Conservation (phyloP, 805 yeast species). For the Candida berthetii region DNA sequence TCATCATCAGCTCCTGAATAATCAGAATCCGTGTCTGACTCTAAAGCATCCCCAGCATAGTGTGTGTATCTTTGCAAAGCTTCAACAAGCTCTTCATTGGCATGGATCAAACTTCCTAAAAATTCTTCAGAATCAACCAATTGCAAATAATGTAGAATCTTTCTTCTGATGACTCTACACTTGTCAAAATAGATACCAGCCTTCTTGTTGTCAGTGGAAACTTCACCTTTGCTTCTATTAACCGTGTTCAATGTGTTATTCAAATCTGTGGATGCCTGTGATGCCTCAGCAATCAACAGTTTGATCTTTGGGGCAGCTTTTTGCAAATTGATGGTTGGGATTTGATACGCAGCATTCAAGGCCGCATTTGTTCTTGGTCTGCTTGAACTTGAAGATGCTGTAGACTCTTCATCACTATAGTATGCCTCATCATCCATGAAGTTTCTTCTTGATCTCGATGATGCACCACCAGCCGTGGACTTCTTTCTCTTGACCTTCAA, state of each 20-base stretch:
- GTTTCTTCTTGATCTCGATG: constrained; percentile 12
- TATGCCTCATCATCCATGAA: constrained; percentile 52
- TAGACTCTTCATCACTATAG: constrained; percentile 25
- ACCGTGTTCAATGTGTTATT: constrained; percentile 46
- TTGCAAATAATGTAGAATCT: constrained; percentile 77
- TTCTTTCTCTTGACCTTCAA: constrained; percentile 18
- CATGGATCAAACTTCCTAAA: constrained; percentile 79
- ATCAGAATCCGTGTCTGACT: constrained; percentile 33
- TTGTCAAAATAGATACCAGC: constrained; percentile 65
- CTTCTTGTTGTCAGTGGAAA: constrained; percentile 57
- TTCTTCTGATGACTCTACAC: constrained; percentile 71
- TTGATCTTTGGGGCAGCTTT: constrained; percentile 72
- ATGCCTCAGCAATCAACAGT: constrained; percentile 64
- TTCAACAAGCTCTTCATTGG: constrained; percentile 83
- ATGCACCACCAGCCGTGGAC: neutral
- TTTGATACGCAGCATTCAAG: constrained; percentile 44
- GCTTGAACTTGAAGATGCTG: neutral
- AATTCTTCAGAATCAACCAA: constrained; percentile 79
- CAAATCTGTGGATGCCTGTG: constrained; percentile 67
- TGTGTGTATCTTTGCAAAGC: constrained; percentile 68
- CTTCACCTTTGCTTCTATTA: constrained; percentile 35
- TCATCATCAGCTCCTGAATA: constrained; percentile 34
- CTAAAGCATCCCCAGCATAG: too few relatives aligned
- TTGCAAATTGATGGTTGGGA: constrained; percentile 62
- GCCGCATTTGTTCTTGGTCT: constrained; percentile 14